A percentile compares a stretch with the other conserved stretches of the same genome.
Conservation (phyloP, 2,329 filamentous ascomycete species). For the Didymella sp. region DNA sequence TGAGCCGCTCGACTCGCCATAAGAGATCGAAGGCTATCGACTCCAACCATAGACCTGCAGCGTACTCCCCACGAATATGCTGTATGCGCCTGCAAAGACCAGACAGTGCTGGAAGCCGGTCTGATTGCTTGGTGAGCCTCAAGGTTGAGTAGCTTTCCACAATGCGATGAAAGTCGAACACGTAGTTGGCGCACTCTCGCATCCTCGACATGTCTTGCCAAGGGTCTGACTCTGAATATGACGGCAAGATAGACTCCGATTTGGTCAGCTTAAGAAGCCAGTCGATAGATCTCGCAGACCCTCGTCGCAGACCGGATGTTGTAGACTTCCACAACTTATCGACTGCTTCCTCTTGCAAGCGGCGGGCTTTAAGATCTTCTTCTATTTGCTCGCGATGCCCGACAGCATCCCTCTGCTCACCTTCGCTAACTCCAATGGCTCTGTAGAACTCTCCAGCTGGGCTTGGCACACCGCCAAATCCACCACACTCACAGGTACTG, state of each 20-base stretch:
- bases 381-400: background rate
- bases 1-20: slow-evolving; percentile 26
- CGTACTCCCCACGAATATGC: slow-evolving; percentile 23
- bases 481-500: slow-evolving; percentile 25
- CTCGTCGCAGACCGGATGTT: background rate
- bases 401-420: background rate
- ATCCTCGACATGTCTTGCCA: background rate
- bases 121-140: slow-evolving; percentile 15
- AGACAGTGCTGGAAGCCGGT: slow-evolving; percentile 26
- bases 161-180: slow-evolving; percentile 21
- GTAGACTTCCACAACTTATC: background rate
- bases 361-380: background rate
- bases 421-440: background rate
- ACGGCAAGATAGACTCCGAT: background rate
- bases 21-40: slow-evolving; percentile 28
- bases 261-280: background rate
- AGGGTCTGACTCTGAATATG: background rate
- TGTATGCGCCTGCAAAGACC: slow-evolving; percentile 24
- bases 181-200: slow-evolving; percentile 17
- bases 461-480: slow-evolving; percentile 6
- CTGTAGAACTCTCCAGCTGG: background rate
- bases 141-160: slow-evolving; percentile 29
- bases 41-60: slow-evolving; percentile 27
- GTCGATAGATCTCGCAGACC: background rate
- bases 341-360: background rate